A percentile compares a stretch with the other conserved stretches of the same genome.
These are phyloP conservation scores for Chrysanthemum seticuspe DNA, from an alignment of 129 eudicot species.

Conservation along the genomic window DNA sequence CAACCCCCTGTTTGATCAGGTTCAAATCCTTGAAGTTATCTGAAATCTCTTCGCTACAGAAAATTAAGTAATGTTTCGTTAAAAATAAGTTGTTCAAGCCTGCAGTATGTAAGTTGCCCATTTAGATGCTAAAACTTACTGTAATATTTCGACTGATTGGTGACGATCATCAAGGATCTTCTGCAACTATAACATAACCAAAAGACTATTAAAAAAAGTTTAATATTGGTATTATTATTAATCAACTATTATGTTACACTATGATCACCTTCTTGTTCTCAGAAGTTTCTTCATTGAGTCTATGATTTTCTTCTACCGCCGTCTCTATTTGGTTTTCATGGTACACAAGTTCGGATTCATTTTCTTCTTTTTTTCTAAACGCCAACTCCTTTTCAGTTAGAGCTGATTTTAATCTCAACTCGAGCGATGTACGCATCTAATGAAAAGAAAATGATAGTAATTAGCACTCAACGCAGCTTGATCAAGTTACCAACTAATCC, in stretches of 20 bases:
- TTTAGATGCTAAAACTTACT: no score
- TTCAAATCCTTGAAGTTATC: no score
- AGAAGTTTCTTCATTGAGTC: slow-evolving; percentile 59
- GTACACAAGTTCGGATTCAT: slow-evolving; percentile 42
- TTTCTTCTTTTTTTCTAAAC: slow-evolving; percentile 39
- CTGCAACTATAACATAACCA: slow-evolving; percentile 44
- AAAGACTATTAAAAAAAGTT: no score
- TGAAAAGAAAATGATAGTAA: background rate
- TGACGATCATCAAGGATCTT: slow-evolving; percentile 57
- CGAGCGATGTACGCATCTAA: slow-evolving; percentile 48
- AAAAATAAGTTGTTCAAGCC: no score
- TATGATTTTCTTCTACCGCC: slow-evolving; percentile 49
- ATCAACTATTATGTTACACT: background rate
- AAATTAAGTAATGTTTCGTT: no score
- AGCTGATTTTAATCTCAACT: slow-evolving; percentile 18
- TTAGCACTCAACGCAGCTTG: background rate
- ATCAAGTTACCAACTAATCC: no score
- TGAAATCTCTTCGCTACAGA: no score
- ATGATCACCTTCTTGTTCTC: slow-evolving; percentile 61
- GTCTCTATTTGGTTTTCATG: slow-evolving; percentile 51
- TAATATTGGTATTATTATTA: background rate
- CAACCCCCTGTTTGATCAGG: no score
- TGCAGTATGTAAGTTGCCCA: no score
- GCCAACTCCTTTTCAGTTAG: slow-evolving; percentile 44
- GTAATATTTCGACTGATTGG: no score